A percentile compares a stretch with the other conserved stretches of the same genome.
phyloP scores from a whole-genome alignment of 805 yeast species.

The Suhomyces canberraensis region DNA sequence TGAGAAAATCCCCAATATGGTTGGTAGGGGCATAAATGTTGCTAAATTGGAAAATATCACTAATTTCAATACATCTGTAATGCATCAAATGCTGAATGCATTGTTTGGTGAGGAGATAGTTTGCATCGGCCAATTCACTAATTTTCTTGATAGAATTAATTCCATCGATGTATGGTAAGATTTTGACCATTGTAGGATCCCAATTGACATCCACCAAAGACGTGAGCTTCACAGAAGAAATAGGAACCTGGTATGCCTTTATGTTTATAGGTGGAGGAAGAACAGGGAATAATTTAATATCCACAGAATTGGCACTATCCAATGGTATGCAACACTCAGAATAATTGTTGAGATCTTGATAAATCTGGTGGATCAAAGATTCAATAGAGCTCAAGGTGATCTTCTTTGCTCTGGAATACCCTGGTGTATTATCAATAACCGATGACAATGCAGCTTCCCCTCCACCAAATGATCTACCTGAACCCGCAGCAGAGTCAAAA shows the following conservation, averaged over 20 bases:
- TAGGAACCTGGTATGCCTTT: conserved; percentile 83
- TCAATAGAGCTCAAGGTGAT: conserved; percentile 50
- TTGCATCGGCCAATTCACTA: conserved; percentile 76
- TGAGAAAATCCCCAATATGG: conserved; percentile 62
- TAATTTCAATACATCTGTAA: conserved; percentile 76
- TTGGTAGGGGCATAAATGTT: conserved; percentile 90
- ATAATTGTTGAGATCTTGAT: conserved; percentile 89
- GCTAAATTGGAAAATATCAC: conserved; percentile 86
- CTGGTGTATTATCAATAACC: conserved; percentile 24
- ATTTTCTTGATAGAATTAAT: conserved; percentile 77
- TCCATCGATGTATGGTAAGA: conserved; percentile 84
- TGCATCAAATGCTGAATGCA: conserved; percentile 90
- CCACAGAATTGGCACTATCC: conserved; percentile 84
- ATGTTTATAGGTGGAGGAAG: conserved; percentile 74
- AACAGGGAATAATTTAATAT: conserved; percentile 91
- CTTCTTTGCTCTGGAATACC: conserved; percentile 31
- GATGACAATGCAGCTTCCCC: background rate
- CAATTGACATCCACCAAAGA: conserved; percentile 82
- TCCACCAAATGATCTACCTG: background rate
- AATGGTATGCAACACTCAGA: conserved; percentile 95
- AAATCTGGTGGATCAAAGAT: conserved; percentile 83
- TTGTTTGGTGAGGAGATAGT: conserved; percentile 70
- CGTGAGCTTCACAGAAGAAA: conserved; percentile 75
- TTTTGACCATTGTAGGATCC: conserved; percentile 95
- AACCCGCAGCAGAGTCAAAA: background rate